These are phyloP conservation scores for Verticillium isaacii DNA, from an alignment of 2,329 filamentous ascomycete genomes.

Conservation along the genomic window DNA sequence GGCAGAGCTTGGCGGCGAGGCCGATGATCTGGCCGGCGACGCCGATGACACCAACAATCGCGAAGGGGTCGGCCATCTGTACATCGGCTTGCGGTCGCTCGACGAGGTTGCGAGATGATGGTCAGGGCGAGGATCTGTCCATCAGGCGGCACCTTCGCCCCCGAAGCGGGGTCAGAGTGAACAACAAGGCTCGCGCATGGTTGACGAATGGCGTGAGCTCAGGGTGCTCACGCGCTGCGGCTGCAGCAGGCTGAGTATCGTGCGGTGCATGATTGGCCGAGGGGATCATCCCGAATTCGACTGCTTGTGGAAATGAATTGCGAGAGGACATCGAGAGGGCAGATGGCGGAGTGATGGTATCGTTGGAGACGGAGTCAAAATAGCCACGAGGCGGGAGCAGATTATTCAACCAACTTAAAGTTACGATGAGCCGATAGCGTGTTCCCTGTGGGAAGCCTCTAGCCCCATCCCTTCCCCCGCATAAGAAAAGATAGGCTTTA, in stretches of 20 bases:
- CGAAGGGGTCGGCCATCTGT: slow-evolving; percentile 6
- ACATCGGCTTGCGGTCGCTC: neutral
- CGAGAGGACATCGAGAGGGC: neutral
- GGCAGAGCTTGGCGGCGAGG: neutral
- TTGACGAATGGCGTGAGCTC: too few relatives aligned
- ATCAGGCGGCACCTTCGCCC: neutral
- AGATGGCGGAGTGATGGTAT: neutral
- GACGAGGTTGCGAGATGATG: neutral
- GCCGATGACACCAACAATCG: slow-evolving; percentile 9
- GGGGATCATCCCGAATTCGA: neutral
- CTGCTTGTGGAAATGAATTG: neutral
- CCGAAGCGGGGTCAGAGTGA: neutral
- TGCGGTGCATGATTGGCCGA: neutral
- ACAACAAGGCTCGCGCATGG: too few relatives aligned
- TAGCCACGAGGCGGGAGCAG: too few relatives aligned
- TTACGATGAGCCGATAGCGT: too few relatives aligned
- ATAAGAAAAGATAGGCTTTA: too few relatives aligned
- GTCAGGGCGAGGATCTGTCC: neutral
- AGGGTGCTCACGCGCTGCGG: neutral
- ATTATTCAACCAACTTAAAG: too few relatives aligned
- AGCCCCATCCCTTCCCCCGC: too few relatives aligned
- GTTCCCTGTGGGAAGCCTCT: too few relatives aligned
- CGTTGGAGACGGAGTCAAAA: too few relatives aligned
- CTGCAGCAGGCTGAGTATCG: neutral
- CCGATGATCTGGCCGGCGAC: slow-evolving; percentile 6